phyloP scores from a whole-genome alignment of 148 eudicot species.

The Chenopodium suecicum region DNA sequence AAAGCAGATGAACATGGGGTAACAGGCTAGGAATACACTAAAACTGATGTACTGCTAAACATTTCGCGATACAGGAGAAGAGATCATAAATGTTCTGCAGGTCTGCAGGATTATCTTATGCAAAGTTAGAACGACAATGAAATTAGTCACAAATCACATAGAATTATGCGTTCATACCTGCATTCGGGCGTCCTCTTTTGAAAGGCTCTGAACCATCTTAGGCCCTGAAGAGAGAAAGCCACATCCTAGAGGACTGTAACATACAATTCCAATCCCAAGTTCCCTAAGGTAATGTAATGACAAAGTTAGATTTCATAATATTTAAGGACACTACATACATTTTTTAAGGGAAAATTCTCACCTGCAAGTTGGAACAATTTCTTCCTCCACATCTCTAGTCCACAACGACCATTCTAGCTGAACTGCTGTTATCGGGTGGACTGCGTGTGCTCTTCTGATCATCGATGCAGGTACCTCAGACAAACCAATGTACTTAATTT shows the following conservation, averaged over 20 bases:
- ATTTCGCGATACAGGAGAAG: too few species aligned
- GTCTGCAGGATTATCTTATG: too few species aligned
- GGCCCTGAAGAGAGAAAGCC: conserved; percentile 30
- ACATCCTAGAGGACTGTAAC: conserved; percentile 29
- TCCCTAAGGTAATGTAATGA: conserved; percentile 8
- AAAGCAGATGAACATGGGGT: too few species aligned
- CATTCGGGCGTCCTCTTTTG: not conserved
- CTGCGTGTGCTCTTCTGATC: conserved; percentile 30
- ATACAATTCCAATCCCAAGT: conserved; percentile 35
- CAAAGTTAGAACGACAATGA: too few species aligned
- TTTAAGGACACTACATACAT: too few species aligned
- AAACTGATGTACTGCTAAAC: too few species aligned
- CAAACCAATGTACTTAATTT: conserved; percentile 31
- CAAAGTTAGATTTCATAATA: not conserved
- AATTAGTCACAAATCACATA: too few species aligned
- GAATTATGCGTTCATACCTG: not conserved
- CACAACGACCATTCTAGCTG: conserved; percentile 31
- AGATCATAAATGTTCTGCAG: too few species aligned
- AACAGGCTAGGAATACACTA: too few species aligned
- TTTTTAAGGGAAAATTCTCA: not conserved
- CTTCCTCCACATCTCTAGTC: conserved; percentile 28
- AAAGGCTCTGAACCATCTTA: conserved; percentile 10
- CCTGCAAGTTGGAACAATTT: conserved; percentile 37
- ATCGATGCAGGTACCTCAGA: conserved; percentile 29
- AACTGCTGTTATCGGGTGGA: conserved; percentile 25